Base-by-base conservation (phyloP, 176 grass and related monocot genomes). In the Elaeis guineensis region DNA sequence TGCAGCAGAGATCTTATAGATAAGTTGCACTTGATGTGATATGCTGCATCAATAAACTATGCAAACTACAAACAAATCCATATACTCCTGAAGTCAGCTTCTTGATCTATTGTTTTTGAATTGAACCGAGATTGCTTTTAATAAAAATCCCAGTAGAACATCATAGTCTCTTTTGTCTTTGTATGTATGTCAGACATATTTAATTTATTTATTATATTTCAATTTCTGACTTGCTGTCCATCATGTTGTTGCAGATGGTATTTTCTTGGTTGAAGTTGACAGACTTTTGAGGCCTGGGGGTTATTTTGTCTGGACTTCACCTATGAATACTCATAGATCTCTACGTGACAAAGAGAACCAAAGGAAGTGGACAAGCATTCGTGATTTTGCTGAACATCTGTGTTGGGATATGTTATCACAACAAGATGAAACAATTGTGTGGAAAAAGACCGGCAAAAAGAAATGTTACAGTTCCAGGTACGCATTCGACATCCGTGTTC, bases 361-460 rank as follows among this genome's bases (percentile, higher is more conserved):
- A 67, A 98, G 83, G 72, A 98, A 98, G 70, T 98, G 93, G 93
- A 61, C 62, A 51, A 30, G 58, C 18, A 83, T 98, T 80, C 84
- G 67, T 54, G 74, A 81, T 22, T 81, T 86, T 1, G 77, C 81
- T 58, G 77, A 89, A 72, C 78, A 75, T 65, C 76, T 98, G 21
- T 98, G 88, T 73, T 98, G 93, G 93, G 93, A 98, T 80, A 78
- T 98, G 64, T 65, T 92, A 50, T 92, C 93, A 57, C 93, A 98
- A 63, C 93, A 98, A 89, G 93, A 98, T 53, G 93, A 98, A 74
- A 98, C 93, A 58, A 81, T 83, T 77, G 88, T 98, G 60, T 98
- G 93, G 93, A 98, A 98, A 69, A 98, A 98, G 57, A 89, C 81
- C 50, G 81, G 69, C 59, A 86, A 67, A 72, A 83, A 24, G 75